Evolutionary conservation across 2,329 filamentous ascomycete species (phyloP), one percentile per base, ranked within the genome.

Genomic region (Lecanoromycetidae sp.): DNA sequence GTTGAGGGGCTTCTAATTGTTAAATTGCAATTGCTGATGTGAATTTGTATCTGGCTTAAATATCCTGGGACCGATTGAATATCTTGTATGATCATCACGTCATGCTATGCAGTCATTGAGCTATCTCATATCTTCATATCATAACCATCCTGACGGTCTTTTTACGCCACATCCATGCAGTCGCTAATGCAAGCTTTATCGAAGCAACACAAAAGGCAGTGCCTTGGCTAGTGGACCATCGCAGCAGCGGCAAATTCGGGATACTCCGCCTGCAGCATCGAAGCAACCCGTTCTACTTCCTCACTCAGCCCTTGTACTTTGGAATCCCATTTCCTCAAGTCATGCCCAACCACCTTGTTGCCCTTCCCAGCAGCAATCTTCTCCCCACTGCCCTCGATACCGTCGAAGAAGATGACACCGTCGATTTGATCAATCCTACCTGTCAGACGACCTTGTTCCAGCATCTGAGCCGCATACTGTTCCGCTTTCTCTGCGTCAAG

Each of bases 351-450:
- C 19, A 49, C 75, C 3, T 76, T 64, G 17, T 76, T 73, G 48
- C 77, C 75, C 39, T 80, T 77, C 23, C 77, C 72, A n/a, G 77
- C 84, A 45, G 78, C 77, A 3, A 36, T 40, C 58, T 79, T 79
- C 61, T 81, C 73, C 1, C 79, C 81, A 3, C 77, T 80, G 6
- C 79, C 80, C 58, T 86, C 82, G 26, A 78, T 78, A 59, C 66
- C 71, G 64, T 91, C 85, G 61, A 98, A 98, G 68, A 80, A 87
- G 50, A 98, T 88, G 9, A 88, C 69, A 12, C 83, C 76, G 48
- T 87, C 85, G 48, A 98, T 88, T 69, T 98, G 91, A 65, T 98
- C 90, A 58, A 98, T 96, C 48, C 82, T 80, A 6, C 90, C 91
- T 3, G 82, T 77, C 43, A 98, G 67, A 26, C 91, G 79, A 8